phyloP scores from a whole-genome alignment of 1,284 basidiomycete genomes.

The Boletus smithii region DNA sequence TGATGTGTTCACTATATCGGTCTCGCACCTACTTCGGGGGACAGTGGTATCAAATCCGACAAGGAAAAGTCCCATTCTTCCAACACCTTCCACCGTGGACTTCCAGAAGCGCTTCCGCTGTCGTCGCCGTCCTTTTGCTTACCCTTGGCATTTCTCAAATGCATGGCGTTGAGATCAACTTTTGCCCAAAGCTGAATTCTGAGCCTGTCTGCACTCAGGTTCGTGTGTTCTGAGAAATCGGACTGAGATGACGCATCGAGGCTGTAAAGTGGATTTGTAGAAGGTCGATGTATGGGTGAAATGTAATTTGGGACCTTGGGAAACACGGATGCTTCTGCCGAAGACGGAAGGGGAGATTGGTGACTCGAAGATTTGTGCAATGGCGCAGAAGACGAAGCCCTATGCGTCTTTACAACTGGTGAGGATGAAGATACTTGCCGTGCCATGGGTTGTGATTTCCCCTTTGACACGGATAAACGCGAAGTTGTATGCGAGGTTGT shows the following conservation, averaged over 20 bases:
- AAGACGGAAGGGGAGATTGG: constrained; percentile 24
- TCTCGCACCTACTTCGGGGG: constrained; percentile 52
- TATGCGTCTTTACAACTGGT: constrained; percentile 21
- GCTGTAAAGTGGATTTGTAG: constrained; percentile 72
- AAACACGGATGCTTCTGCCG: constrained; percentile 15
- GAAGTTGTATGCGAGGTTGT: constrained; percentile 4
- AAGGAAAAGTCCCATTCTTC: constrained; percentile 69
- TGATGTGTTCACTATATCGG: constrained; percentile 7
- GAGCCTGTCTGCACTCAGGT: constrained; percentile 48
- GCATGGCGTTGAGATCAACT: constrained; percentile 14
- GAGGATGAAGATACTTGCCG: constrained; percentile 24
- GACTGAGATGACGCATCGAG: constrained; percentile 46
- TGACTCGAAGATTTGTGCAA: constrained; percentile 22
- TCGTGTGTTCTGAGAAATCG: constrained; percentile 47
- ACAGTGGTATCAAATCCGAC: constrained; percentile 55
- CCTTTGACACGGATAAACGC: constrained; percentile 13
- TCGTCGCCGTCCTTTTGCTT: constrained; percentile 41
- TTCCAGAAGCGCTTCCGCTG: constrained; percentile 15
- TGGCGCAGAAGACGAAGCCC: constrained; percentile 24
- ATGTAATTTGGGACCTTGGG: constrained; percentile 56
- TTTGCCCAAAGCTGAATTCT: constrained; percentile 62
- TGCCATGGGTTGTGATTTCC: constrained; percentile 16
- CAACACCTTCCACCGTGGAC: constrained; percentile 57
- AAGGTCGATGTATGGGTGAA: constrained; percentile 66
- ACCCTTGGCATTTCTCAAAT: constrained; percentile 34